Percentiles rank a stretch among this genome's conserved stretches.
Evolutionary conservation across 176 grass and related monocot species (phyloP).

Genomic region (Zea mays): DNA sequence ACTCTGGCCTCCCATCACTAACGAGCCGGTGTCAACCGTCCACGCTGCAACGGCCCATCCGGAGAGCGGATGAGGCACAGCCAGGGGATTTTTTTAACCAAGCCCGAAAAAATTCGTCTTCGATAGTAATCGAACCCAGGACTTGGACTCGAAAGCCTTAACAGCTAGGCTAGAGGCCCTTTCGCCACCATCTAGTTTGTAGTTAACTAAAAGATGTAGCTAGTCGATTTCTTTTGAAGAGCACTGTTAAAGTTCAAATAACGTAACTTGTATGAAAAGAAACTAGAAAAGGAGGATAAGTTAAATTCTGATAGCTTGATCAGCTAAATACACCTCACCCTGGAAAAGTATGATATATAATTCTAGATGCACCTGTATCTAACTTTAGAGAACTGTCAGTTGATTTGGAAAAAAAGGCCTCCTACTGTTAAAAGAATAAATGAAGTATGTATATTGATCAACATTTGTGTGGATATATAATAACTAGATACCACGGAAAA

Average conservation of each 20-base stretch:
- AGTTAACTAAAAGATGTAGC: slow-evolving; percentile 6
- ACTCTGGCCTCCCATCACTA: too few species aligned
- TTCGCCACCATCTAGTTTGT: neutral
- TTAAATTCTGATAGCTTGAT: slow-evolving; percentile 18
- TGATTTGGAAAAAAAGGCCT: neutral
- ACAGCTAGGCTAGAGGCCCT: too few species aligned
- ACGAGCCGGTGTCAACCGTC: too few species aligned
- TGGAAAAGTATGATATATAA: neutral
- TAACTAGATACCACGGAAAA: neutral
- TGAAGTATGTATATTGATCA: neutral
- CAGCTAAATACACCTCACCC: slow-evolving; percentile 17
- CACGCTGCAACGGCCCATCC: too few species aligned
- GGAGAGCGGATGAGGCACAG: too few species aligned
- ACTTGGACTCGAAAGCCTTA: too few species aligned
- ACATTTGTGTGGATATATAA: neutral
- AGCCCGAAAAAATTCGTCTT: too few species aligned
- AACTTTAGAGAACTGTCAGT: neutral
- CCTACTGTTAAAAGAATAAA: neutral
- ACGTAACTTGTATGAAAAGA: neutral
- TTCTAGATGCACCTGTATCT: slow-evolving; percentile 6
- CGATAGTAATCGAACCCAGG: too few species aligned
- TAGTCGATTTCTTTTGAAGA: slow-evolving; percentile 15
- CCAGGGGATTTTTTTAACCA: too few species aligned
- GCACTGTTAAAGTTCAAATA: neutral
- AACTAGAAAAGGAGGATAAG: neutral